Conservation (phyloP, 257 asterid species). For the Plantago elongata region DNA sequence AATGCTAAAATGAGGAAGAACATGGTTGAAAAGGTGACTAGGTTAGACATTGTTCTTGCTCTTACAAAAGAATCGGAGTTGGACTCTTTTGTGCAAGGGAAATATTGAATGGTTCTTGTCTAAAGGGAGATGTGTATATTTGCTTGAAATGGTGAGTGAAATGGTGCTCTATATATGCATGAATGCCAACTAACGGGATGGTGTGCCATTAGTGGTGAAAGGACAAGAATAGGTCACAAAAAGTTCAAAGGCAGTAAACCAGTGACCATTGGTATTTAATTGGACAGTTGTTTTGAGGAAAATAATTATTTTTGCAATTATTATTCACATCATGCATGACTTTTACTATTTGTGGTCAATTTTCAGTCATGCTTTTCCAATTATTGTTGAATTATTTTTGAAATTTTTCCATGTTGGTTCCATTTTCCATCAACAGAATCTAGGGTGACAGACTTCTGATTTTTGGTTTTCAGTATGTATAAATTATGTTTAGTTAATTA, state of each 20-base stretch:
- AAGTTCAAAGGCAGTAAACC: conserved; percentile 1
- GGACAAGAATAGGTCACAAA: conserved; percentile 25
- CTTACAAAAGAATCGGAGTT: background rate
- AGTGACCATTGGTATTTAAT: conserved; percentile 23
- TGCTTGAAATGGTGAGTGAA: conserved; percentile 23
- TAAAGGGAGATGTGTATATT: background rate
- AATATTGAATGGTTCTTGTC: background rate
- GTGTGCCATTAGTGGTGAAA: conserved; percentile 29
- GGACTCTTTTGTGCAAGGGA: background rate
- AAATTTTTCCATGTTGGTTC: no score
- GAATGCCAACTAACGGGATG: conserved; percentile 21
- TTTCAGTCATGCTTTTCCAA: no score
- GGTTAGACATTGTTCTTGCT: conserved; percentile 19
- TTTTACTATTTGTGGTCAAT: no score
- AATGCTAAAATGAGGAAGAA: conserved; percentile 17
- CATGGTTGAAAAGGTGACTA: background rate
- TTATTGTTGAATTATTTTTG: no score
- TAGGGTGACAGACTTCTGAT: no score
- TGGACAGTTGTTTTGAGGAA: conserved; percentile 31
- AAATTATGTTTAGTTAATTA: no score
- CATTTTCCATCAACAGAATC: no score
- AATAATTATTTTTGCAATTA: conserved; percentile 16
- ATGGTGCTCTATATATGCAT: conserved; percentile 25
- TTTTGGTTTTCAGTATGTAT: no score
- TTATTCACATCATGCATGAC: background rate